Percentiles rank a stretch among this genome's conserved stretches.
These are phyloP conservation scores for Talaromyces proteolyticus DNA, from an alignment of 495 filamentous ascomycete species.

Conservation along the genomic window DNA sequence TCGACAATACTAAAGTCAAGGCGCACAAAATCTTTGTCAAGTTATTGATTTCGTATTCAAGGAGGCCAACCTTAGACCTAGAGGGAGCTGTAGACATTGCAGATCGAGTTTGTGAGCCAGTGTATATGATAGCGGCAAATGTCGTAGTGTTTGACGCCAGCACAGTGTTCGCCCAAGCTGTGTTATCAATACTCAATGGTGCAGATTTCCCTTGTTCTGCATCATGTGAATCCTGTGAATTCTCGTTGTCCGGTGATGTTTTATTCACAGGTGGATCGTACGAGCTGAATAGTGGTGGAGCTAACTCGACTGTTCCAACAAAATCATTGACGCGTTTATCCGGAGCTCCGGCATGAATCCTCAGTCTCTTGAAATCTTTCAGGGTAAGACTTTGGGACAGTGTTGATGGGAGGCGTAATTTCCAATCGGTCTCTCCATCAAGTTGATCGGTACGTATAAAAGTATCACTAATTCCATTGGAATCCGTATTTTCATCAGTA, in stretches of 20 bases:
- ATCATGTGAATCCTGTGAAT: constrained; percentile 13
- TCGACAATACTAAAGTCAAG: constrained; percentile 78
- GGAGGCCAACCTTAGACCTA: constrained; percentile 83
- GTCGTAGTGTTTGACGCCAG: constrained; percentile 87
- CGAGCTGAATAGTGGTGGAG: constrained; percentile 25
- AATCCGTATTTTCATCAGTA: constrained; percentile 9
- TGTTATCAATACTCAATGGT: constrained; percentile 90
- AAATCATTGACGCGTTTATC: constrained; percentile 93
- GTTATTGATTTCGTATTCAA: constrained; percentile 96
- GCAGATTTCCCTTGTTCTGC: constrained; percentile 41
- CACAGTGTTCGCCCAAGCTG: constrained; percentile 97
- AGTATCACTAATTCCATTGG: constrained; percentile 63
- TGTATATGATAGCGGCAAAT: constrained; percentile 86
- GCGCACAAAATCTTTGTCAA: constrained; percentile 95
- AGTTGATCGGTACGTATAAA: constrained; percentile 98
- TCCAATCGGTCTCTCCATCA: constrained; percentile 99
- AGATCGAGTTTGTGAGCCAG: constrained; percentile 88
- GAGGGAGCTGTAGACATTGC: constrained; percentile 89
- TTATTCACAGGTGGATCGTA: constrained; percentile 42
- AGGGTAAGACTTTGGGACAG: constrained; percentile 69
- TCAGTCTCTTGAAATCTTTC: constrained; percentile 64
- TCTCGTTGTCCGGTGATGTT: constrained; percentile 22
- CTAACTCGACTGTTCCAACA: constrained; percentile 70
- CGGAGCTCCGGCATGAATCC: constrained; percentile 78
- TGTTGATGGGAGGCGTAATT: constrained; percentile 79